Percentiles rank a stretch among this genome's conserved stretches.
Evolutionary conservation across 345 rosid species (phyloP).

Genomic region (Schrenkiella parvula): DNA sequence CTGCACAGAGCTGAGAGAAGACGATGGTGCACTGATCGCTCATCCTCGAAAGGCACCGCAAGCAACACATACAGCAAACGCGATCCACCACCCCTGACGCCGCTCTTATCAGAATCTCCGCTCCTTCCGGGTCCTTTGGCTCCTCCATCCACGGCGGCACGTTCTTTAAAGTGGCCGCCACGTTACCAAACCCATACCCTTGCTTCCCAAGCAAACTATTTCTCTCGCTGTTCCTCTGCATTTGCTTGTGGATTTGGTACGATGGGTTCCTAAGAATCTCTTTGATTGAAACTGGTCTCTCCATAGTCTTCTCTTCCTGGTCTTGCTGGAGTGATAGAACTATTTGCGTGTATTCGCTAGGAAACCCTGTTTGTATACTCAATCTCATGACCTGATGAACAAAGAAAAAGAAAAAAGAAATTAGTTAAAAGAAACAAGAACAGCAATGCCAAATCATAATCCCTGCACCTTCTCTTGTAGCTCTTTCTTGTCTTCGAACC

Average conservation of each 20-base stretch:
- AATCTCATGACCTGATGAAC: slow-evolving; percentile 54
- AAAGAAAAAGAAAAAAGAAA: background rate
- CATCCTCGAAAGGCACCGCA: slow-evolving; percentile 49
- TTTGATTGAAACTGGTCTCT: slow-evolving; percentile 31
- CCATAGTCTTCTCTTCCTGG: slow-evolving; percentile 34
- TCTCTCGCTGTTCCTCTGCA: slow-evolving; percentile 30
- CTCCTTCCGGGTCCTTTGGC: slow-evolving; percentile 45
- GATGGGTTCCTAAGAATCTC: slow-evolving; percentile 33
- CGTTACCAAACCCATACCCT: slow-evolving; percentile 69
- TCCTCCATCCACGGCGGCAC: slow-evolving; percentile 59
- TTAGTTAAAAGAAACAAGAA: background rate
- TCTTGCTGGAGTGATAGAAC: slow-evolving; percentile 38
- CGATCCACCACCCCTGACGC: slow-evolving; percentile 52
- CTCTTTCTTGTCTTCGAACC: slow-evolving; percentile 61
- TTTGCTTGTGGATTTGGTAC: slow-evolving; percentile 33
- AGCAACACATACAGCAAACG: slow-evolving; percentile 81
- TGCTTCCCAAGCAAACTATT: slow-evolving; percentile 40
- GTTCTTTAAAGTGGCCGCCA: slow-evolving; percentile 55
- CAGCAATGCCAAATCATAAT: background rate
- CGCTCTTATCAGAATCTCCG: slow-evolving; percentile 51
- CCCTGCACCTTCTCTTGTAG: slow-evolving; percentile 63
- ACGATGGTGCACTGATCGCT: slow-evolving; percentile 61
- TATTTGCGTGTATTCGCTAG: slow-evolving; percentile 62
- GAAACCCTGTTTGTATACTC: slow-evolving; percentile 58
- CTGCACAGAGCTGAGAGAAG: slow-evolving; percentile 60